These are phyloP conservation scores for Salix brachista DNA, from an alignment of 345 rosid species.

Conservation along the genomic window DNA sequence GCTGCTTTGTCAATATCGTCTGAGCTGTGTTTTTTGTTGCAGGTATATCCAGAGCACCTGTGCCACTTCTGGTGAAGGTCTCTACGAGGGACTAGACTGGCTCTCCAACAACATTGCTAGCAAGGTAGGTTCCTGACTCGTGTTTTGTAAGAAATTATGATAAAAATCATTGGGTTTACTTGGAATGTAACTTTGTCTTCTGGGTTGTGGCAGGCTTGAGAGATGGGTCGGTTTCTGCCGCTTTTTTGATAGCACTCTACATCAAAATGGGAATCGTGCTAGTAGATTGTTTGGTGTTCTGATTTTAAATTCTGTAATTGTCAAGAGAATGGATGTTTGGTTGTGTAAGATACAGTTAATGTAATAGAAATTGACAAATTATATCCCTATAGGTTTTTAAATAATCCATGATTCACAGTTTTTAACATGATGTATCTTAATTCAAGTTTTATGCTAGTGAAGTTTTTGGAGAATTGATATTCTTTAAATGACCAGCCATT, in stretches of 20 bases:
- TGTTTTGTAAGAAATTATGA: not conserved
- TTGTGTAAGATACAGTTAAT: slow-evolving; percentile 22
- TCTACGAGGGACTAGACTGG: slow-evolving; percentile 80
- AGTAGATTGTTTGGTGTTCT: slow-evolving; percentile 6
- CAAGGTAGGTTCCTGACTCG: slow-evolving; percentile 31
- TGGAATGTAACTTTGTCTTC: not conserved
- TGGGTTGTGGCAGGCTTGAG: slow-evolving; percentile 24
- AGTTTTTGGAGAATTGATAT: not conserved
- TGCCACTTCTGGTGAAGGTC: slow-evolving; percentile 75
- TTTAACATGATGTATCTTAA: not conserved
- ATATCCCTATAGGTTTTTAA: slow-evolving; percentile 28
- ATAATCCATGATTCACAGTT: slow-evolving; percentile 16
- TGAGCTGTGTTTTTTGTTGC: not conserved
- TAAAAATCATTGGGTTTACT: not conserved
- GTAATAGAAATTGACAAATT: slow-evolving; percentile 19
- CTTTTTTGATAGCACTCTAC: not conserved
- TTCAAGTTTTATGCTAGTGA: not conserved
- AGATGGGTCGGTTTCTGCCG: not conserved
- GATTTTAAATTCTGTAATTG: slow-evolving; percentile 10
- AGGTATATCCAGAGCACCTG: slow-evolving; percentile 90
- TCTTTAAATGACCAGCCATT: not conserved
- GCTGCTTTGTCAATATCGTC: not conserved
- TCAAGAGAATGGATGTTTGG: slow-evolving; percentile 22
- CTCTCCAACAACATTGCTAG: slow-evolving; percentile 72
- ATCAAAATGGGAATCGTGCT: not conserved